Evolutionary conservation across 1,284 basidiomycete species (phyloP).

Genomic region (Ganoderma multipileum): DNA sequence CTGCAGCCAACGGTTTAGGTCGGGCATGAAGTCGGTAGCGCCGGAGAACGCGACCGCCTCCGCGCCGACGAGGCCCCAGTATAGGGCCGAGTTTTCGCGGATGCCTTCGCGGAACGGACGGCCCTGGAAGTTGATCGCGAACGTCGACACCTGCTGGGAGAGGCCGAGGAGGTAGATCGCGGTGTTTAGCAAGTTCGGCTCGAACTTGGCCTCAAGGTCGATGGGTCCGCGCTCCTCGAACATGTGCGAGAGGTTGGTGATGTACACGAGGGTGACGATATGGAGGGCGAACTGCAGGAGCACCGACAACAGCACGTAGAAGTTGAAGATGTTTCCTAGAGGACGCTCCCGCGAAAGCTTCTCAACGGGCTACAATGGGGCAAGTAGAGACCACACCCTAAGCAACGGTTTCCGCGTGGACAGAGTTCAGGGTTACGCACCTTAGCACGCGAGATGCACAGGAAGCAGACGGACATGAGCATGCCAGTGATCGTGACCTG

Average conservation of each 20-base stretch:
- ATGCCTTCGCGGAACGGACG: slow-evolving; percentile 97
- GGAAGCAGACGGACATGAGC: slow-evolving; percentile 96
- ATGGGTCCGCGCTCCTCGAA: slow-evolving; percentile 85
- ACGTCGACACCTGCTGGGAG: slow-evolving; percentile 96
- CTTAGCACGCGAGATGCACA: slow-evolving; percentile 97
- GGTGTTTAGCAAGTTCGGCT: slow-evolving; percentile 91
- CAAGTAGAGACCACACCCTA: slow-evolving; percentile 7
- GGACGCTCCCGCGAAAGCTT: slow-evolving; percentile 91
- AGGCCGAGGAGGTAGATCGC: slow-evolving; percentile 93
- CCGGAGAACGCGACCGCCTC: slow-evolving; percentile 92
- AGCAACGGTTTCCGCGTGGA: not conserved
- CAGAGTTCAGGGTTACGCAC: slow-evolving; percentile 48
- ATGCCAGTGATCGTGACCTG: slow-evolving; percentile 93
- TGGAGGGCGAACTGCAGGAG: slow-evolving; percentile 92
- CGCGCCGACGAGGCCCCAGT: slow-evolving; percentile 88
- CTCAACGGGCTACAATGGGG: slow-evolving; percentile 76
- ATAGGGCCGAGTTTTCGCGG: slow-evolving; percentile 90
- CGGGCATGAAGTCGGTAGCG: slow-evolving; percentile 92
- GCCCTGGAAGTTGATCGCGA: slow-evolving; percentile 95
- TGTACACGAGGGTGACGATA: slow-evolving; percentile 88
- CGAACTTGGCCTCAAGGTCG: slow-evolving; percentile 94
- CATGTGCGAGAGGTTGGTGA: slow-evolving; percentile 81
- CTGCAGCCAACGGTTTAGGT: slow-evolving; percentile 96
- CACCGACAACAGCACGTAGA: slow-evolving; percentile 92
- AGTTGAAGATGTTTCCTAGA: slow-evolving; percentile 93